These are phyloP conservation scores for Capronia epimyces DNA, from an alignment of 2,329 filamentous ascomycete genomes.

Conservation along the genomic window DNA sequence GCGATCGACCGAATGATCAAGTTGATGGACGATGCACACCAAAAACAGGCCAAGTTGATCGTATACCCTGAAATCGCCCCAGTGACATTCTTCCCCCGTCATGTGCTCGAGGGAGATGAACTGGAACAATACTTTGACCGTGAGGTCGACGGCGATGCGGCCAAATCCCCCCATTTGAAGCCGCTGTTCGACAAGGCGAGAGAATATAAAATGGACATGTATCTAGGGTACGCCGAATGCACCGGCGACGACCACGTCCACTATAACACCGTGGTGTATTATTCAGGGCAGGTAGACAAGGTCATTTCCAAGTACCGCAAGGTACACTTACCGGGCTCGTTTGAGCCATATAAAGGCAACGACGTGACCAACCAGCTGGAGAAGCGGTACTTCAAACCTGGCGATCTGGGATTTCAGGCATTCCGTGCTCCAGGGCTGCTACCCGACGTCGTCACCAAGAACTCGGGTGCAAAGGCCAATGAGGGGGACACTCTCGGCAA, in stretches of 20 bases:
- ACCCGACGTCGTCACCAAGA: slow-evolving; percentile 34
- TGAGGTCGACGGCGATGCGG: slow-evolving; percentile 36
- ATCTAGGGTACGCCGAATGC: slow-evolving; percentile 50
- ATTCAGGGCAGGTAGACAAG: slow-evolving; percentile 39
- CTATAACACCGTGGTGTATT: slow-evolving; percentile 52
- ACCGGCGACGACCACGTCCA: slow-evolving; percentile 39
- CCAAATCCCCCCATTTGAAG: slow-evolving; percentile 41
- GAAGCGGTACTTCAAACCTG: slow-evolving; percentile 52
- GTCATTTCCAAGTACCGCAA: slow-evolving; percentile 53
- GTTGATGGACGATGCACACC: slow-evolving; percentile 45
- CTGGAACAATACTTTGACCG: slow-evolving; percentile 50
- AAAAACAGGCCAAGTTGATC: slow-evolving; percentile 45
- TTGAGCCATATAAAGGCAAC: slow-evolving; percentile 48
- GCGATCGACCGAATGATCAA: slow-evolving; percentile 47
- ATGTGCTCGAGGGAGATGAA: slow-evolving; percentile 43
- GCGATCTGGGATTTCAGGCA: slow-evolving; percentile 50
- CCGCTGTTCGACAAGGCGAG: slow-evolving; percentile 48
- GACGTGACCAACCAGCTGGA: slow-evolving; percentile 51
- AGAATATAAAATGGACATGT: slow-evolving; percentile 47
- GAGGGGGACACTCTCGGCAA: slow-evolving; percentile 30
- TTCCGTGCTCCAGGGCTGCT: slow-evolving; percentile 49
- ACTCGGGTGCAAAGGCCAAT: slow-evolving; percentile 22
- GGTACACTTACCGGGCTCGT: slow-evolving; percentile 50
- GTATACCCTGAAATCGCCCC: slow-evolving; percentile 53
- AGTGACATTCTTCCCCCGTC: slow-evolving; percentile 54